Percentiles rank a stretch among this genome's conserved stretches.
Conservation (phyloP, 2,329 filamentous ascomycete species). For the Fusarium buxicola region DNA sequence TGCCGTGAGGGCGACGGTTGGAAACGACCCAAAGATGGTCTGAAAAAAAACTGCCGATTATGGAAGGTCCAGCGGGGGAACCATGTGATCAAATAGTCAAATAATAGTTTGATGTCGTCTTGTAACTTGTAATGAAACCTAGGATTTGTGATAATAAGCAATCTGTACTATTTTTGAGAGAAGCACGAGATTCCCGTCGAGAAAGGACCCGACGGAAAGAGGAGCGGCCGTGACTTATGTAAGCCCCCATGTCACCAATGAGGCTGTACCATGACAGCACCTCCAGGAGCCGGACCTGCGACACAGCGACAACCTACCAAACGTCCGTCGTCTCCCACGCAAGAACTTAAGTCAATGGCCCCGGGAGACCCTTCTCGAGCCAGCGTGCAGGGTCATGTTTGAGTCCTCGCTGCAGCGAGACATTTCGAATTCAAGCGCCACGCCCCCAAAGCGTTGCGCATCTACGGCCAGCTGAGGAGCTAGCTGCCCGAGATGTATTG, state of each 20-base stretch:
- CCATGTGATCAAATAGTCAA: too few species aligned
- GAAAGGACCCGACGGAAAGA: conserved; percentile 17
- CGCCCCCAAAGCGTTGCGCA: conserved; percentile 35
- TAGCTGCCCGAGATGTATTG: conserved; percentile 79
- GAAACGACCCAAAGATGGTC: too few species aligned
- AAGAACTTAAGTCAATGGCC: conserved; percentile 40
- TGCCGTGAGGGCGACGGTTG: too few species aligned
- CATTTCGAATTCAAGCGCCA: conserved; percentile 25
- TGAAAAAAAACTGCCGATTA: too few species aligned
- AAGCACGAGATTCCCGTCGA: too few species aligned
- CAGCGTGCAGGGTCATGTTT: conserved; percentile 45
- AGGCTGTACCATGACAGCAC: conserved; percentile 32
- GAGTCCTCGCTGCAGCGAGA: conserved; percentile 33
- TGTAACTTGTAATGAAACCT: too few species aligned
- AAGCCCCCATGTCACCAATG: conserved; percentile 28
- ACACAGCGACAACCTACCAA: conserved; percentile 30
- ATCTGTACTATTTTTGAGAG: too few species aligned
- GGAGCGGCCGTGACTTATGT: conserved; percentile 21
- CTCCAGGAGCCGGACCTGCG: conserved; percentile 30
- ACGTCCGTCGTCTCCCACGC: conserved; percentile 25
- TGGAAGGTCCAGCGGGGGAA: too few species aligned
- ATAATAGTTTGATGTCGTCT: too few species aligned
- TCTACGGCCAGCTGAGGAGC: conserved; percentile 42
- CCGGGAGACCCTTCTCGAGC: conserved; percentile 26
- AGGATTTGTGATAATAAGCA: too few species aligned